Percentiles rank a stretch among this genome's conserved stretches.
Conservation (phyloP, 495 filamentous ascomycete genomes). For the Daldinia decipiens region DNA sequence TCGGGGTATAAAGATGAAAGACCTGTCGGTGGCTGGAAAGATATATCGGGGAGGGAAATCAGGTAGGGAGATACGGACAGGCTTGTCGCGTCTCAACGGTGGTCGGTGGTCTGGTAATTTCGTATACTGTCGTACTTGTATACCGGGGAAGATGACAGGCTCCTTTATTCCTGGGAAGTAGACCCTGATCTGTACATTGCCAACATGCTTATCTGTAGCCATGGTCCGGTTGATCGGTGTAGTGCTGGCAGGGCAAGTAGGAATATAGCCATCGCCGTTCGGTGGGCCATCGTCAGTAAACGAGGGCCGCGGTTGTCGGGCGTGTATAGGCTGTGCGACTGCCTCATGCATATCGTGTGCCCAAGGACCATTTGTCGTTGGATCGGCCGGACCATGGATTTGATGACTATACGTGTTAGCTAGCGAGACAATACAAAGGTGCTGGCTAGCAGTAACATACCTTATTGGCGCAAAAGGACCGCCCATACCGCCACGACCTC, state of each 20-base stretch:
- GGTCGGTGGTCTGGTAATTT: constrained; percentile 94
- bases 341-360: constrained; percentile 95
- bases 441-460: constrained; percentile 56
- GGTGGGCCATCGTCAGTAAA: constrained; percentile 55
- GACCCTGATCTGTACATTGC: constrained; percentile 85
- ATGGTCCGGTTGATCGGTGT: constrained; percentile 67
- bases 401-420: constrained; percentile 55
- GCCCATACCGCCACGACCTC: constrained; percentile 58
- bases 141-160: constrained; percentile 73
- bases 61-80: constrained; percentile 92
- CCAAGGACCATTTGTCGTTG: constrained; percentile 78
- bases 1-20: constrained; percentile 97
- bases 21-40: constrained; percentile 86
- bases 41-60: constrained; percentile 82
- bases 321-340: constrained; percentile 62
- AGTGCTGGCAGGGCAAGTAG: constrained; percentile 54
- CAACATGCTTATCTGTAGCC: constrained; percentile 68
- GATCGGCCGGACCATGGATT: constrained; percentile 60
- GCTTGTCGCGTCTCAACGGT: constrained; percentile 94
- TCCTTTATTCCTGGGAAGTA: constrained; percentile 77
- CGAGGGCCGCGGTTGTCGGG: constrained; percentile 50
- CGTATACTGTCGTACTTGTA: constrained; percentile 86
- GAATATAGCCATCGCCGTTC: constrained; percentile 59
- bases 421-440: constrained; percentile 20
- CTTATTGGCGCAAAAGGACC: constrained; percentile 67